Evolutionary conservation across 1,139 yeast species (phyloP), one percentile per base, ranked within the genome.

Genomic region (Lodderomyces metapsilosis): DNA sequence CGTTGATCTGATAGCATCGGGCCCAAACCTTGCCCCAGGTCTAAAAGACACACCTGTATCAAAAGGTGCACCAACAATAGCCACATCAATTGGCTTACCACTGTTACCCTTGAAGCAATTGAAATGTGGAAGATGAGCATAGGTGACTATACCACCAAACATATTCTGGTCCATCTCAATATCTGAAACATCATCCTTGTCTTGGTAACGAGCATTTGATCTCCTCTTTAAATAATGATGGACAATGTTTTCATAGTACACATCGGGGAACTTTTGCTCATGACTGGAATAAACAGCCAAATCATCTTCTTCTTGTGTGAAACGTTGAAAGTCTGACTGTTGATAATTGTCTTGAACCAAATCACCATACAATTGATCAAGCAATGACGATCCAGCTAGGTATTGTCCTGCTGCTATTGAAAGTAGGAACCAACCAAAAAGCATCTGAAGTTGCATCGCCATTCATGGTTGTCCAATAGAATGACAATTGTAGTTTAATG

Each of bases 21-120:
- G 79, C 0, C 79, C 80, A 52, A 74, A 74, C 36, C 80, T 52
- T 2, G 80, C 76, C 1, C 80, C 80, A 0, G 78, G 77, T 10
- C 76, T 52, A 47, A 61, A 74, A 2, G 76, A 67, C 0, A 70
- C 74, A 1, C 78, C 79, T 0, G 78, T 71, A 43, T 74, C 80
- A 43, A 74, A 75, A 0, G 79, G 79, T 1, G 79, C 78, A 3
- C 80, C 80, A 7, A 74, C 66, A 33, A 75, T 64, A 6, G 79
- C 80, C 34, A 74, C 67, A 47, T 74, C 79, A 15, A 70, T 55
- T 15, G 32, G 32, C 5, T 34, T 33, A 9, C 49, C 47, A 2
- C 44, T 34, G 45, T 23, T 44, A 7, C 53, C 49, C 18, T 54
- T 54, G 46, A 73, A 74, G 47, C 80, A 74, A 30, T 68, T 56